phyloP scores from a whole-genome alignment of 148 eudicot genomes.

The Amaranthus hypochondriacus region DNA sequence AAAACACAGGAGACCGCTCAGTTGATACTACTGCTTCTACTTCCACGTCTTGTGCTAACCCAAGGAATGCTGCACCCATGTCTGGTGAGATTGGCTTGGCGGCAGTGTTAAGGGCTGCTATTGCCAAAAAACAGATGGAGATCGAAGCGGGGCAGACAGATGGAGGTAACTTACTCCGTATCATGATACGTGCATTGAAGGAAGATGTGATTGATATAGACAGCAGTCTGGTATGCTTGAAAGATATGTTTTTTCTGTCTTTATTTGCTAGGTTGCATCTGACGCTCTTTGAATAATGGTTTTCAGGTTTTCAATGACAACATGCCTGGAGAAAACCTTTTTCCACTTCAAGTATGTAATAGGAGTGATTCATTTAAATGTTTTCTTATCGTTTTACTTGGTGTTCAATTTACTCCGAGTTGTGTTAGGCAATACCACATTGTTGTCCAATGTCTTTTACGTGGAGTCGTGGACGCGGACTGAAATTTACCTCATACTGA shows the following conservation, averaged over 20 bases:
- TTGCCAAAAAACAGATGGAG: conserved; percentile 86
- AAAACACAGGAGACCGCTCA: conserved; percentile 34
- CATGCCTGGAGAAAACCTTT: conserved; percentile 79
- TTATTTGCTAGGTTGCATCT: conserved; percentile 14
- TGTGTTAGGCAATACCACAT: neutral
- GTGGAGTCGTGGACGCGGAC: neutral
- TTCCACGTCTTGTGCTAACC: conserved; percentile 49
- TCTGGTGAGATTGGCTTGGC: conserved; percentile 70
- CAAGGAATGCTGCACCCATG: conserved; percentile 37
- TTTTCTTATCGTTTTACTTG: neutral
- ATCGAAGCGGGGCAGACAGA: conserved; percentile 60
- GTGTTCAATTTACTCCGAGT: neutral
- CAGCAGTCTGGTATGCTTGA: conserved; percentile 63
- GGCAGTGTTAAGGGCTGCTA: conserved; percentile 75
- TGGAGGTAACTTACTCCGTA: conserved; percentile 75
- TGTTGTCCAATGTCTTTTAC: neutral
- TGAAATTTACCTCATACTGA: neutral
- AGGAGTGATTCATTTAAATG: neutral
- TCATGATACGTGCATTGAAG: conserved; percentile 78
- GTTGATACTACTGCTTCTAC: conserved; percentile 71
- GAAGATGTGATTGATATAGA: conserved; percentile 84
- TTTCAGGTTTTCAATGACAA: conserved; percentile 81
- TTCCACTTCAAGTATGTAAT: conserved; percentile 73
- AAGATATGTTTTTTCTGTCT: neutral
- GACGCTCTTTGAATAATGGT: conserved; percentile 1